Conservation (phyloP, 371 early-diverging fungal species). For the Mucor saturninus region DNA sequence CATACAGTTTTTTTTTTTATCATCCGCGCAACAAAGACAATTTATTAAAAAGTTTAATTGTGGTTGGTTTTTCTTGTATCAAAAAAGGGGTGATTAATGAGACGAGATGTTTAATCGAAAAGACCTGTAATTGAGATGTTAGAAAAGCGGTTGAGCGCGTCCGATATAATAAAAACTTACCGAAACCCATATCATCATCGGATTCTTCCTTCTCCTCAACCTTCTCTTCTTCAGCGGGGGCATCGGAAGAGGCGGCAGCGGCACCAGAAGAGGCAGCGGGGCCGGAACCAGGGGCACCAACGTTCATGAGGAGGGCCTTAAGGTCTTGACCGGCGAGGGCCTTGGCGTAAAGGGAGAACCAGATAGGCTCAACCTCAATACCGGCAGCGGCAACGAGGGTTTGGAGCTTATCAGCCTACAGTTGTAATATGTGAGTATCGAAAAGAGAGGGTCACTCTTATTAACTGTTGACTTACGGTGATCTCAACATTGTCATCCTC, state of each 20-base stretch:
- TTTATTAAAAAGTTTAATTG: conserved; percentile 4
- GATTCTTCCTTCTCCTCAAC: conserved; percentile 85
- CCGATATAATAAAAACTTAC: conserved; percentile 35
- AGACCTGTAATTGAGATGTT: conserved; percentile 58
- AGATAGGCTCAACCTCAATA: conserved; percentile 93
- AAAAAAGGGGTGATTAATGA: not conserved
- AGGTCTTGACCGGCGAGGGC: conserved; percentile 95
- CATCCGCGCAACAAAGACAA: conserved; percentile 9
- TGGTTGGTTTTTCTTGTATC: not conserved
- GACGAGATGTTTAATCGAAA: conserved; percentile 70
- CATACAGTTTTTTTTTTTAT: conserved; percentile 1
- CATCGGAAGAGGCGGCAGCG: conserved; percentile 58
- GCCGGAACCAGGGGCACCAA: conserved; percentile 85
- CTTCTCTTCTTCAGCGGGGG: conserved; percentile 68
- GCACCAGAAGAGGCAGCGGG: conserved; percentile 66
- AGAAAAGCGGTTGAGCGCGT: not conserved
- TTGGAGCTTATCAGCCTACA: conserved; percentile 94
- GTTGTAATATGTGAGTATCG: not conserved
- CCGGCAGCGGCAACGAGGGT: conserved; percentile 92
- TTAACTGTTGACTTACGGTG: conserved; percentile 70
- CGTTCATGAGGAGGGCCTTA: conserved; percentile 88
- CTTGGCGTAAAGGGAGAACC: conserved; percentile 97
- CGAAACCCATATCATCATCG: conserved; percentile 95
- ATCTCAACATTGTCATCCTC: conserved; percentile 96
- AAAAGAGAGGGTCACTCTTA: no score